Evolutionary conservation across 163 green algal genomes (phyloP), one percentile per base, ranked within the genome.

Genomic region (Scenedesmus sp.): DNA sequence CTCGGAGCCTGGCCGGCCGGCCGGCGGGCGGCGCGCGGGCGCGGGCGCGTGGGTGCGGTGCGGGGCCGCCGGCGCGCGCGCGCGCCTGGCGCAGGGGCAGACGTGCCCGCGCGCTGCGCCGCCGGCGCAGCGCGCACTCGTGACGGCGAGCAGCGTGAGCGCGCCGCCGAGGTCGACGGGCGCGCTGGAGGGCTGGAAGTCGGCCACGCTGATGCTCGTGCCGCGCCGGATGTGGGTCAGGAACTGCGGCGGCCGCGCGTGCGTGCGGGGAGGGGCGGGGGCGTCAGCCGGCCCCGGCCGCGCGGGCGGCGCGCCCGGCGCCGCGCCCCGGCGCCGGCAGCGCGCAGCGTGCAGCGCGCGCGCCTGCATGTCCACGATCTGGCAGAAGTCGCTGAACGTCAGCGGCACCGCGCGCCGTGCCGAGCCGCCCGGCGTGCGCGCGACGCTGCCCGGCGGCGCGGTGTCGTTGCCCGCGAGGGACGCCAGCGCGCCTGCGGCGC

Each of bases 141-240:
- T 82, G 28, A 74, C 54, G 2, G 75, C 77, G 66, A 72, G 57
- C 64, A 75, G 28, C 62, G 80, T 29, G 15, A 80, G 64, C 1
- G 80, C 76, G n/a, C 80, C 60, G 22, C 71, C 53, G 6, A 84
- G 24, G 26, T 87, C 50, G 44, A 58, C 18, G 77, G 89, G 50
- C 74, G 77, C 4, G 86, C 67, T 77, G 83, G 84, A 34, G 63
- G 79, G 60, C 58, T 84, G 78, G 70, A 94, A 75, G 83, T 94
- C 89, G 11, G 84, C 84, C 28, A 89, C 83, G n/a, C 87, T 91
- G 77, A 96, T 90, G 60, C 88, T 94, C 44, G 88, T 87, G 39
- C 91, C 90, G 3, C 91, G 84, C 18, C 91, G 84, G 82, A 96
- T 87, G 83, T 94, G 89, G 65, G 94, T 89, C 76, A 95, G 83